Evolutionary conservation across 2,329 filamentous ascomycete species (phyloP), one percentile per base, ranked within the genome.

Genomic region (Colletotrichum eleusines): DNA sequence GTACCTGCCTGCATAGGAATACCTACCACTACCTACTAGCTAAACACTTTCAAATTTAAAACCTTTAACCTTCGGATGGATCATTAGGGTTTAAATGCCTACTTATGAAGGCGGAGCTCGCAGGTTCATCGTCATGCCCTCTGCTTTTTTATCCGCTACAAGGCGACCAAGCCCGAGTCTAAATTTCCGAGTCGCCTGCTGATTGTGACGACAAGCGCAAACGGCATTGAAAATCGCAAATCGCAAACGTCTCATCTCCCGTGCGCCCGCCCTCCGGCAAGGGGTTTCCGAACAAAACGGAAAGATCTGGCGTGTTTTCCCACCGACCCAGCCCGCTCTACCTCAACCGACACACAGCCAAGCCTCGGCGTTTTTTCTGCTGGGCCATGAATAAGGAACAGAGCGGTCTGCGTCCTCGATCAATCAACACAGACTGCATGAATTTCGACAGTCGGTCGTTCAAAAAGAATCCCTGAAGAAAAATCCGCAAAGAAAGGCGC

Each of bases 251-350:
- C 44, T 23, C 44, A 51, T 62, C 33, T 51, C 33, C 46, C 59
- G 46, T 14, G 31, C 31, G 31, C n/a, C n/a, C 38, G 23, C 20
- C 40, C 31, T 31, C 59, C 28, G 50, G 14, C 28, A 35, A 33
- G 16, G n/a, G 12, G 59, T n/a, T 42, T n/a, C 35, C 64, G 26
- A 59, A 48, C 42, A 46, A 63, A 63, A 62, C 38, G 58, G 40
- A 58, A 67, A 58, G 51, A 50, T 57, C 35, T 65, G 53, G 50
- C 38, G 40, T 3, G 20, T 40, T 58, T 31, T 12, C 35, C 12
- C 28, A 40, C 38, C 9, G 51, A 53, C 23, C 33, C 23, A n/a
- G 18, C 31, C 48, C 44, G 18, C 48, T 63, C 11, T 18, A n/a
- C 18, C 46, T 28, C 18, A 16, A 35, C 8, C 33, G 23, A 40